phyloP scores from a whole-genome alignment of 345 rosid species.

The Aethionema arabicum region DNA sequence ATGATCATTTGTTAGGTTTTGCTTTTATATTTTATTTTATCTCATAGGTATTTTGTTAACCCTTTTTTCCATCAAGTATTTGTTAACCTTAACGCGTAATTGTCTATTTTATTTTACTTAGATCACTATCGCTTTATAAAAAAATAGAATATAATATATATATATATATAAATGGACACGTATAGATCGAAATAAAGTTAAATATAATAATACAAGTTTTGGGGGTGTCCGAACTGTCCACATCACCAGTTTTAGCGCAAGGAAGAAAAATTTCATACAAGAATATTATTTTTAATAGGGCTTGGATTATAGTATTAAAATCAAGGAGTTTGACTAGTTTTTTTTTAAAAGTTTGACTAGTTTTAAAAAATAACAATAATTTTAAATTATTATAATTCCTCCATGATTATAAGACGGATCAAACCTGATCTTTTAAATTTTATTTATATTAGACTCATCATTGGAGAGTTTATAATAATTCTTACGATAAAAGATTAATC shows the following conservation, averaged over 20 bases:
- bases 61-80: too few species aligned
- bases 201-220: too few species aligned
- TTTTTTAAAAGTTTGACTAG: slow-evolving; percentile 13
- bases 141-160: too few species aligned
- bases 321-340: slow-evolving; percentile 20
- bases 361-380: slow-evolving; percentile 12
- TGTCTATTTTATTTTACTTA: slow-evolving; percentile 11
- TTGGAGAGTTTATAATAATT: neutral
- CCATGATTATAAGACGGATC: slow-evolving; percentile 18
- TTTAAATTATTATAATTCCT: slow-evolving; percentile 16
- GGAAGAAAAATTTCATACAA: too few species aligned
- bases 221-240: too few species aligned
- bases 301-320: slow-evolving; percentile 6
- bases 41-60: neutral
- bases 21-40: too few species aligned
- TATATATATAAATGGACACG: too few species aligned
- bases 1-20: too few species aligned
- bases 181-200: too few species aligned
- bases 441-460: too few species aligned
- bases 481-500: neutral
- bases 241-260: too few species aligned
- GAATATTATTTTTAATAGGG: slow-evolving; percentile 17
- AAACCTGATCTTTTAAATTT: neutral
- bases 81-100: slow-evolving; percentile 13
- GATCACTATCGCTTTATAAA: slow-evolving; percentile 9